These are phyloP conservation scores for Gilbertella persicaria DNA, from an alignment of 371 early-diverging fungal genomes.

Conservation along the genomic window DNA sequence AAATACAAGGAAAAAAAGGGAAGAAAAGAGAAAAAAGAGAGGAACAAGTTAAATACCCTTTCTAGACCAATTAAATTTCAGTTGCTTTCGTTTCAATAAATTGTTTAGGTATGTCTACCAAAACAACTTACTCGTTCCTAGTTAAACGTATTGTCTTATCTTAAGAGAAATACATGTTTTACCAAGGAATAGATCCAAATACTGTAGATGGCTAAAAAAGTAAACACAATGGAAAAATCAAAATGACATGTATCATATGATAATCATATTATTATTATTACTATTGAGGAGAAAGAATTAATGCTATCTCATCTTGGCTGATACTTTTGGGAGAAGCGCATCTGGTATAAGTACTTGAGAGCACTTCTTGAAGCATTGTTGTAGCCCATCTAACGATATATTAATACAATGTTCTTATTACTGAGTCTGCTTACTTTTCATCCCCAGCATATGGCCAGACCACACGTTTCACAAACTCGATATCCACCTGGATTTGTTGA, in stretches of 20 bases:
- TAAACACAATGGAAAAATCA: too few relatives aligned
- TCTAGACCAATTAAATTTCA: too few relatives aligned
- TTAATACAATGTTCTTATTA: neutral
- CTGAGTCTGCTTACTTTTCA: conserved; percentile 34
- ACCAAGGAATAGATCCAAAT: too few relatives aligned
- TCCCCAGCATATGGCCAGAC: conserved; percentile 44
- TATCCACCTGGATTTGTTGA: conserved; percentile 65
- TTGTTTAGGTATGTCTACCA: too few relatives aligned
- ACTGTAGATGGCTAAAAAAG: too few relatives aligned
- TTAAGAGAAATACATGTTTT: too few relatives aligned
- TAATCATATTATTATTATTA: neutral
- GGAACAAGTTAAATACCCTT: neutral
- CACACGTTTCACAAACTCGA: conserved; percentile 53
- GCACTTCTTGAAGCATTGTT: conserved; percentile 58
- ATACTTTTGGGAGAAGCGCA: conserved; percentile 16
- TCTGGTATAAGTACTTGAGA: conserved; percentile 51
- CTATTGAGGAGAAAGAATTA: conserved; percentile 13
- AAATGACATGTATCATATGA: too few relatives aligned
- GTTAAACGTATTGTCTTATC: too few relatives aligned
- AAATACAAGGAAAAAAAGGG: neutral
- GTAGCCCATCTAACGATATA: conserved; percentile 41
- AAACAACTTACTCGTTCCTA: too few relatives aligned
- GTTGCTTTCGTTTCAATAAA: neutral
- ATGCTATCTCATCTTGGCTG: conserved; percentile 17
- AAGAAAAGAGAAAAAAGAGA: conserved; percentile 2